Evolutionary conservation across 305 asterid genomes (phyloP).

Genomic region (Withania somnifera): DNA sequence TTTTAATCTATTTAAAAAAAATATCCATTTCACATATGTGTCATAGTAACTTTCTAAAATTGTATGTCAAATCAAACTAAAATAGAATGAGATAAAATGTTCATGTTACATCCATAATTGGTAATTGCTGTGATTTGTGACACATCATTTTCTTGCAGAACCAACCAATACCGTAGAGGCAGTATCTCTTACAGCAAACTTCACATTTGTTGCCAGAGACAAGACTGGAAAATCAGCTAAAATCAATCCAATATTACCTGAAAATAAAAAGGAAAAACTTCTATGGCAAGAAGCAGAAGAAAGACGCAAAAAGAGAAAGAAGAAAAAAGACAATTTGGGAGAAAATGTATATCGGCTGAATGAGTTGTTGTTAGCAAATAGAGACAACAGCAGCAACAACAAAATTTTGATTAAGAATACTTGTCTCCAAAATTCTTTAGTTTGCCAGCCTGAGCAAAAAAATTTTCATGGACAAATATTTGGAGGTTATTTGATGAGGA

Average conservation of each 20-base stretch:
- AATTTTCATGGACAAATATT: constrained; percentile 79
- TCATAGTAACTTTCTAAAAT: no score
- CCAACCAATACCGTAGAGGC: constrained; percentile 20
- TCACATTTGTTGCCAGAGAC: constrained; percentile 84
- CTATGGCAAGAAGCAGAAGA: constrained; percentile 67
- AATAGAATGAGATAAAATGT: no score
- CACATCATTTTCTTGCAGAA: constrained; percentile 24
- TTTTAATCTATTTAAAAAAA: no score
- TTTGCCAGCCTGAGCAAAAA: constrained; percentile 86
- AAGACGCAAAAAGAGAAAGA: constrained; percentile 56
- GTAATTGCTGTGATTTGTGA: neutral
- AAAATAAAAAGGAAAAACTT: constrained; percentile 45
- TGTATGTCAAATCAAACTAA: no score
- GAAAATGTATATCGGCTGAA: constrained; percentile 32
- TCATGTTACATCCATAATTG: no score
- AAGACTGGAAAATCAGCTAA: constrained; percentile 60
- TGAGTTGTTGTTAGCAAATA: constrained; percentile 48
- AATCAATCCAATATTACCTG: constrained; percentile 56
- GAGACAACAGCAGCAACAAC: constrained; percentile 32
- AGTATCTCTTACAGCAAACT: constrained; percentile 73
- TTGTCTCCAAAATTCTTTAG: constrained; percentile 63
- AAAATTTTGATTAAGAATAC: constrained; percentile 64
- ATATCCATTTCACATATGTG: no score
- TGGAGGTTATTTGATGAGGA: constrained; percentile 76
- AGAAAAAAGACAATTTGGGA: constrained; percentile 29